Conservation (phyloP, 371 early-diverging fungal species). For the Phascolomyces articulosus region DNA sequence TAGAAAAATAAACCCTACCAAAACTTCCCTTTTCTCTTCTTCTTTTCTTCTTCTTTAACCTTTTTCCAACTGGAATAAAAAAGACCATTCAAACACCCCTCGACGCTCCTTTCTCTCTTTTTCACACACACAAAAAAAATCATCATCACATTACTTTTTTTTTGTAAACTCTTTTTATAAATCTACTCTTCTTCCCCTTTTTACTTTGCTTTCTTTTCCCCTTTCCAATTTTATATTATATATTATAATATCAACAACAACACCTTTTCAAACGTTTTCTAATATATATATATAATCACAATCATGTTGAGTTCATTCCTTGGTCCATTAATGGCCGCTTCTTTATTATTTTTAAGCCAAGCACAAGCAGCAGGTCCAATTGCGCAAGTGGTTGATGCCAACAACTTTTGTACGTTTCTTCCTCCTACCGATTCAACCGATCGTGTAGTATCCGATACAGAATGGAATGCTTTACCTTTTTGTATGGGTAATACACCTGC, state of each 20-base stretch:
- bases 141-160: too few species aligned
- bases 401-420: conserved; percentile 56
- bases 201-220: not conserved
- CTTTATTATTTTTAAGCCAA: conserved; percentile 24
- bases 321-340: conserved; percentile 2
- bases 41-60: not conserved
- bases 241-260: not conserved
- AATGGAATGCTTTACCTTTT: conserved; percentile 48
- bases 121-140: not conserved
- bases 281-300: not conserved
- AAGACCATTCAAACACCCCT: too few species aligned
- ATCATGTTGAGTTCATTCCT: conserved; percentile 5
- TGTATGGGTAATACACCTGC: conserved; percentile 49
- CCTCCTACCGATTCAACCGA: conserved; percentile 46
- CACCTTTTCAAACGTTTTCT: not conserved
- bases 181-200: not conserved
- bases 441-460: conserved; percentile 50
- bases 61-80: too few species aligned
- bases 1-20: too few species aligned
- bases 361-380: conserved; percentile 15
- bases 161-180: too few species aligned
- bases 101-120: not conserved
- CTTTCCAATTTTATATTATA: not conserved
- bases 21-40: too few species aligned
- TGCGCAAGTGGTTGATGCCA: conserved; percentile 39